Evolutionary conservation across 768 basidiomycete genomes (phyloP).

Genomic region (Agaricus sinodeliciosus): DNA sequence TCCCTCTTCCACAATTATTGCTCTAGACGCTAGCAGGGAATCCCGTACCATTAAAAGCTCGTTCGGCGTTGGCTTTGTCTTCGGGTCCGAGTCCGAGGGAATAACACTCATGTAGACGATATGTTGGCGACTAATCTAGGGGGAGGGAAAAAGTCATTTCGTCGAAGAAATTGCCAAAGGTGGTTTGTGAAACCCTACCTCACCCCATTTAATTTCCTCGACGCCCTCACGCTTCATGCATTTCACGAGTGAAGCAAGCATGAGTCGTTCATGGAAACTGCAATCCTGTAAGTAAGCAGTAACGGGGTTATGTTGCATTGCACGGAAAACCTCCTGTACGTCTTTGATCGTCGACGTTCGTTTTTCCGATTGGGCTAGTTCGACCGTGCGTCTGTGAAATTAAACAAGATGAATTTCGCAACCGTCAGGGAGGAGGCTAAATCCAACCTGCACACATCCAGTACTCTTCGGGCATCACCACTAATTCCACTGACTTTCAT

Average conservation of each 20-base stretch:
- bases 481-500: constrained; percentile 68
- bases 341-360: constrained; percentile 60
- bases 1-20: constrained; percentile 67
- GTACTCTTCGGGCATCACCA: constrained; percentile 87
- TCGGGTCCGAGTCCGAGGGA: constrained; percentile 48
- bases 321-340: constrained; percentile 71
- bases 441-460: constrained; percentile 84
- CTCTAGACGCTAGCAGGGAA: constrained; percentile 70
- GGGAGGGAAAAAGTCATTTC: not conserved
- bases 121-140: constrained; percentile 72
- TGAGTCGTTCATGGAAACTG: constrained; percentile 82
- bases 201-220: constrained; percentile 81
- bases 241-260: constrained; percentile 79
- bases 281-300: constrained; percentile 77
- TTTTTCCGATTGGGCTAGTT: constrained; percentile 52
- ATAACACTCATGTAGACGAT: constrained; percentile 62
- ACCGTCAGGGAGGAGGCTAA: not conserved
- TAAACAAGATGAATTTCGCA: no score
- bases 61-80: constrained; percentile 46
- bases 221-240: constrained; percentile 81
- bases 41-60: constrained; percentile 71
- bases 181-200: constrained; percentile 37
- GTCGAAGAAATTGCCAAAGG: not conserved
- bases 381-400: constrained; percentile 65
- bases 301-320: constrained; percentile 88